phyloP scores from a whole-genome alignment of 306 rosid genomes.

The Acacia confusa region DNA sequence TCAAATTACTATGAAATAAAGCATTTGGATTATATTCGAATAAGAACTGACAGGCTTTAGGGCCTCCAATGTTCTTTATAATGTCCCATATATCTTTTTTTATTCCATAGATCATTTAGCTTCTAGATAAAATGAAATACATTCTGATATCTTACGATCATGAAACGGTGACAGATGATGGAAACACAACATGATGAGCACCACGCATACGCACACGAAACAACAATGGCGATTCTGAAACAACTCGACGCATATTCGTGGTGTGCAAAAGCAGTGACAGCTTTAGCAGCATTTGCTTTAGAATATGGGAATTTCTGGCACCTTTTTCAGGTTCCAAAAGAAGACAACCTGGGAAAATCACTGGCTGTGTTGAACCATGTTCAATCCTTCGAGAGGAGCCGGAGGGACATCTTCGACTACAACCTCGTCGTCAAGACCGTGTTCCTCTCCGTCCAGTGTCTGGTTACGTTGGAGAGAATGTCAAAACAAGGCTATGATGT shows the following conservation, averaged over 20 bases:
- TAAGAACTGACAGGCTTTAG: neutral
- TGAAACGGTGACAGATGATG: neutral
- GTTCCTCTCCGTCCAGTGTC: slow-evolving; percentile 45
- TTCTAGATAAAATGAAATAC: neutral
- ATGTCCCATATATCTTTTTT: neutral
- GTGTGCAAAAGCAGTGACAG: slow-evolving; percentile 69
- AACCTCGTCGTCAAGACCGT: slow-evolving; percentile 36
- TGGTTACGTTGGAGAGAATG: slow-evolving; percentile 56
- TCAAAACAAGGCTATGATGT: slow-evolving; percentile 42
- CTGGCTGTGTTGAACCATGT: slow-evolving; percentile 34
- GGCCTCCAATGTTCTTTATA: neutral
- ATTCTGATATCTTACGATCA: neutral
- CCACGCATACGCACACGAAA: slow-evolving; percentile 30
- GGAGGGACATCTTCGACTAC: slow-evolving; percentile 36
- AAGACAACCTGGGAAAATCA: slow-evolving; percentile 41
- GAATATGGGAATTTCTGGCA: slow-evolving; percentile 50
- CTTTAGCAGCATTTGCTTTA: slow-evolving; percentile 40
- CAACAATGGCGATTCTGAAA: slow-evolving; percentile 39
- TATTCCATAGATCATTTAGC: too few relatives aligned
- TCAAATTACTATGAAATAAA: too few relatives aligned
- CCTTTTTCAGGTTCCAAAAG: slow-evolving; percentile 28
- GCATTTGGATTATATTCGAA: neutral
- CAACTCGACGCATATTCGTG: slow-evolving; percentile 49
- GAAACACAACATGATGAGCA: slow-evolving; percentile 28
- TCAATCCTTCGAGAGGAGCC: slow-evolving; percentile 22